Evolutionary conservation across 2,329 filamentous ascomycete genomes (phyloP).

Genomic region (Pseudogymnoascus destructans): DNA sequence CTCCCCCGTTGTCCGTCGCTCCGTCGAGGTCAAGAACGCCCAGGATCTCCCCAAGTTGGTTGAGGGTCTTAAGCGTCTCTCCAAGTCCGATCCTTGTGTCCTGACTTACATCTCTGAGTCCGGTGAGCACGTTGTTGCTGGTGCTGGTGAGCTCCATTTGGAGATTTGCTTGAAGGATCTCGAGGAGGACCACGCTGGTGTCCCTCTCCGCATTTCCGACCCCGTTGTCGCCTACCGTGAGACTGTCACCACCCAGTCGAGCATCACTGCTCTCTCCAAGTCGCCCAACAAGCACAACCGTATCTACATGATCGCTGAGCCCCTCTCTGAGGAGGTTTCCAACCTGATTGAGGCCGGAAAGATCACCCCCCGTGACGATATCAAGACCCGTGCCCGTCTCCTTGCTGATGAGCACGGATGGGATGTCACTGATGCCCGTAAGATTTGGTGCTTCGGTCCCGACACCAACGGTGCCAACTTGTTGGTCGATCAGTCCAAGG

Average conservation of each 20-base stretch:
- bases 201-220: slow-evolving; percentile 94
- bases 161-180: slow-evolving; percentile 99
- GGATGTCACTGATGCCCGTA: slow-evolving; percentile 99
- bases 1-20: slow-evolving; percentile 94
- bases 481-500: slow-evolving; percentile 99
- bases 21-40: slow-evolving; percentile 99
- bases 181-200: slow-evolving; percentile 97
- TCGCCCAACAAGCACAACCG: slow-evolving; percentile 99
- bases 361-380: slow-evolving; percentile 90
- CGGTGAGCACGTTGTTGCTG: slow-evolving; percentile 97
- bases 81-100: slow-evolving; percentile 99
- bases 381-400: slow-evolving; percentile 95
- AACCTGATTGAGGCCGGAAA: slow-evolving; percentile 84
- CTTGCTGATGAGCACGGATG: slow-evolving; percentile 95
- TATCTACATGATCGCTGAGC: slow-evolving; percentile 90
- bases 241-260: slow-evolving; percentile 72
- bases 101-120: slow-evolving; percentile 79
- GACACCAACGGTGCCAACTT: slow-evolving; percentile 97
- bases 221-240: slow-evolving; percentile 98
- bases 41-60: slow-evolving; percentile 99
- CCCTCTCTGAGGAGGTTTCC: slow-evolving; percentile 82
- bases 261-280: slow-evolving; percentile 96
- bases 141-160: slow-evolving; percentile 97
- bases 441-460: slow-evolving; percentile 99
- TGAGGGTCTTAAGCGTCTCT: slow-evolving; percentile 99